A percentile compares a stretch with the other conserved stretches of the same genome.
phyloP scores from a whole-genome alignment of 306 rosid species.

The Dalbergia cochinchinensis region DNA sequence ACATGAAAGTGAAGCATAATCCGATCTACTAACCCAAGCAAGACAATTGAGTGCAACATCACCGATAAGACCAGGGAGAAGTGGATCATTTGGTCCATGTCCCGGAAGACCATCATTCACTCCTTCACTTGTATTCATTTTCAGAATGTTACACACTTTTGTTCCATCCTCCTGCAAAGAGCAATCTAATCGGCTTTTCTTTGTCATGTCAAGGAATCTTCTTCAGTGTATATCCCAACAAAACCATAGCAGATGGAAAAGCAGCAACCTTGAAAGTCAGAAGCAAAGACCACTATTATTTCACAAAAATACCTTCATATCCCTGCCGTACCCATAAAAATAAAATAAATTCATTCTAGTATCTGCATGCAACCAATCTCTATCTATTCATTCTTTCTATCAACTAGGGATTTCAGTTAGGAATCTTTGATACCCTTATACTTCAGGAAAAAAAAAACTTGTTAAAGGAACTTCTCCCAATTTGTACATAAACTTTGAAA shows the following conservation, averaged over 20 bases:
- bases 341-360: conserved; percentile 50
- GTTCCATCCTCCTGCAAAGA: conserved; percentile 53
- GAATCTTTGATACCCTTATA: conserved; percentile 40
- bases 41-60: conserved; percentile 87
- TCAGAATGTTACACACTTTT: conserved; percentile 50
- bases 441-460: conserved; percentile 23
- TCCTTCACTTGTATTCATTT: conserved; percentile 55
- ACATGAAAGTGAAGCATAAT: conserved; percentile 69
- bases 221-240: conserved; percentile 54
- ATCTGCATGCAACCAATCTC: conserved; percentile 59
- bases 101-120: conserved; percentile 66
- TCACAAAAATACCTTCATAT: conserved; percentile 35
- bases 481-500: conserved; percentile 33
- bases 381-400: conserved; percentile 46
- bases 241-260: conserved; percentile 48
- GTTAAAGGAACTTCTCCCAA: conserved; percentile 19
- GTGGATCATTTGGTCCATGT: conserved; percentile 72
- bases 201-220: conserved; percentile 57
- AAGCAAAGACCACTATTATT: conserved; percentile 39
- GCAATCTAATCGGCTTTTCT: conserved; percentile 48
- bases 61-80: conserved; percentile 85
- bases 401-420: conserved; percentile 30
- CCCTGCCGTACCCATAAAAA: conserved; percentile 45
- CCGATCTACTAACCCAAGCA: conserved; percentile 75
- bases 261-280: conserved; percentile 39